These are phyloP conservation scores for Mesotaenium endlicherianum DNA, from an alignment of 139 green algal species.

Conservation along the genomic window DNA sequence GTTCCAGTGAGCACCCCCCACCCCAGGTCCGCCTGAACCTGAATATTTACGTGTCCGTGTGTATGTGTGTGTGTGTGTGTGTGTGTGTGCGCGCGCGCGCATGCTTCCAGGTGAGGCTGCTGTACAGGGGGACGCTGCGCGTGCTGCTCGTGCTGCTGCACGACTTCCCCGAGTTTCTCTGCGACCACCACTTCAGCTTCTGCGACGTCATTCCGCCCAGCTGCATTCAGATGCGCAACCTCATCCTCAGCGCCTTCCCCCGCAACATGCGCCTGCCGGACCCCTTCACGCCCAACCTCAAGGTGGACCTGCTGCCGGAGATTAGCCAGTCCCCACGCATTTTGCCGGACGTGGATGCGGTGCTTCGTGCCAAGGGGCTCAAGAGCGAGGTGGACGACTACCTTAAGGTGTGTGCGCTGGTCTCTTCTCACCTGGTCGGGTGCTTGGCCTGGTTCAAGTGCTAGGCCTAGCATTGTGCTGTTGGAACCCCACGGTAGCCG, in stretches of 20 bases:
- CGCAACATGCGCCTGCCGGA: conserved; percentile 96
- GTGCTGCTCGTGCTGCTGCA: conserved; percentile 98
- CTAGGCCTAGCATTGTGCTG: no score
- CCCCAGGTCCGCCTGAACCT: background rate
- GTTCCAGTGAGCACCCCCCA: no score
- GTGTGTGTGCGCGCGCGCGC: no score
- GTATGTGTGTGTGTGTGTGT: background rate
- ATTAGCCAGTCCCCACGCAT: conserved; percentile 77
- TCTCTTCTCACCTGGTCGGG: no score
- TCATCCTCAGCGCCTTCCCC: conserved; percentile 95
- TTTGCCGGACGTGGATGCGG: conserved; percentile 62
- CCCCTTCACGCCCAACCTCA: conserved; percentile 97
- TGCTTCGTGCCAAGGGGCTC: conserved; percentile 55
- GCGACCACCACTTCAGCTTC: conserved; percentile 91
- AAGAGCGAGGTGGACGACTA: conserved; percentile 71
- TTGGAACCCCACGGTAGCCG: no score
- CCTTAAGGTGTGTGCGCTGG: conserved; percentile 30
- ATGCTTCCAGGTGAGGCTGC: conserved; percentile 60
- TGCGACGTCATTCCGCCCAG: conserved; percentile 87
- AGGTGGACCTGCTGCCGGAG: conserved; percentile 93
- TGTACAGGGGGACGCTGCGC: conserved; percentile 94
- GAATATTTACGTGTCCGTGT: background rate
- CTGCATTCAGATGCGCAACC: conserved; percentile 97
- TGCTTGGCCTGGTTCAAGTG: no score
- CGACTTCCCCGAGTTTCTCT: conserved; percentile 99